phyloP scores from a whole-genome alignment of 805 yeast genomes.

The Kockiozyma suomiensis region DNA sequence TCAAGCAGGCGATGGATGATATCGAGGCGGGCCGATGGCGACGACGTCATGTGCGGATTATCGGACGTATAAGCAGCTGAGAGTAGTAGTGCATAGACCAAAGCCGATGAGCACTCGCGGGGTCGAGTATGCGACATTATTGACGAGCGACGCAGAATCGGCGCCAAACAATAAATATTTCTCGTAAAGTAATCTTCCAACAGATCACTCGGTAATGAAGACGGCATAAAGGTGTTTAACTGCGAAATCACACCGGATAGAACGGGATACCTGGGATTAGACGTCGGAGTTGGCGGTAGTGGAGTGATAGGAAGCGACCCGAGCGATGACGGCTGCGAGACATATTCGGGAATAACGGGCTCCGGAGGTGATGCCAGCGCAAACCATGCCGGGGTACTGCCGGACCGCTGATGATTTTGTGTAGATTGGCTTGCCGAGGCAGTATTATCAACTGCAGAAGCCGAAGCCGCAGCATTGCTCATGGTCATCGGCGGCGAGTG shows the following conservation, averaged over 20 bases:
- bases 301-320: conserved; percentile 1
- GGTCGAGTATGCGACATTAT: conserved; percentile 31
- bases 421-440: background rate
- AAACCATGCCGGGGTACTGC: conserved; percentile 22
- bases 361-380: conserved; percentile 25
- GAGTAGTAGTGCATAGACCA: conserved; percentile 38
- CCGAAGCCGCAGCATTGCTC: background rate
- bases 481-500: background rate
- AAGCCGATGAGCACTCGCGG: conserved; percentile 35
- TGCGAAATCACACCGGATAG: conserved; percentile 33
- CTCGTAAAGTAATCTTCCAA: conserved; percentile 38
- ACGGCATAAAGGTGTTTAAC: conserved; percentile 32
- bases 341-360: conserved; percentile 17
- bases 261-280: conserved; percentile 32
- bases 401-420: background rate
- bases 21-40: conserved; percentile 38
- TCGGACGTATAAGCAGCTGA: conserved; percentile 42
- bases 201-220: conserved; percentile 36
- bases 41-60: conserved; percentile 37
- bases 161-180: conserved; percentile 39
- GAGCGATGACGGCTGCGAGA: conserved; percentile 8
- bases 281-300: conserved; percentile 1
- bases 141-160: conserved; percentile 37
- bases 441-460: background rate
- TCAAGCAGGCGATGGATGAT: conserved; percentile 37